Evolutionary conservation across 202 grass and related monocot species (phyloP).

Genomic region (Thinopyrum obtusiflorum): DNA sequence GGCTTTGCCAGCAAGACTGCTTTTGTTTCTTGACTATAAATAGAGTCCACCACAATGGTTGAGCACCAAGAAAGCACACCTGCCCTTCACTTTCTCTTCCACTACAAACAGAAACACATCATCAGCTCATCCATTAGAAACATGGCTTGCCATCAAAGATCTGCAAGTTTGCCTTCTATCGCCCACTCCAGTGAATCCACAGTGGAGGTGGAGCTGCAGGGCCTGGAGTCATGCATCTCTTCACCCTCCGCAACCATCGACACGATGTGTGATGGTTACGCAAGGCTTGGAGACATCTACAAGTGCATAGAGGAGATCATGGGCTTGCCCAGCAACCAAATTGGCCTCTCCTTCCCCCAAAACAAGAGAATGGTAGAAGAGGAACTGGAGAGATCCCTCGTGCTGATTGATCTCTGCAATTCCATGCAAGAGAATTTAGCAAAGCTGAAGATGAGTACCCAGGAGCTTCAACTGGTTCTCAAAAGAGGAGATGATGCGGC

Average conservation of each 20-base stretch:
- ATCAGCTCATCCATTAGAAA: neutral
- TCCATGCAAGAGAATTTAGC: conserved; percentile 38
- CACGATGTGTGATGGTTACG: neutral
- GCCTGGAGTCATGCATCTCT: conserved; percentile 5
- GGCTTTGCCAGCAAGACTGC: neutral
- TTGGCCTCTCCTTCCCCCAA: neutral
- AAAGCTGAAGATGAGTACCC: conserved; percentile 26
- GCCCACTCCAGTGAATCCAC: conserved; percentile 35
- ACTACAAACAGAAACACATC: neutral
- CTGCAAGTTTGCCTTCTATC: conserved; percentile 51
- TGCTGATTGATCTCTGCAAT: conserved; percentile 46
- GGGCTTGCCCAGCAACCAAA: conserved; percentile 39
- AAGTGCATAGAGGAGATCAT: conserved; percentile 41
- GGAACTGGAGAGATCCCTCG: conserved; percentile 45
- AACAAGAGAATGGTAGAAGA: conserved; percentile 37
- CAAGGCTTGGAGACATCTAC: conserved; percentile 32
- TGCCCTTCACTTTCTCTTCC: neutral
- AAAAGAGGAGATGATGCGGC: conserved; percentile 30
- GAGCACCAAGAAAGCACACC: neutral
- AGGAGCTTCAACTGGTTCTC: conserved; percentile 35
- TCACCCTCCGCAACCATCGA: neutral
- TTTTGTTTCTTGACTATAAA: conserved; percentile 21
- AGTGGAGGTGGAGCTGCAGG: conserved; percentile 43
- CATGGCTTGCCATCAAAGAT: conserved; percentile 53
- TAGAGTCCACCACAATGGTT: neutral